These are phyloP conservation scores for Crithidia sp. DNA, from an alignment of 208 protist genomes.

Conservation along the genomic window DNA sequence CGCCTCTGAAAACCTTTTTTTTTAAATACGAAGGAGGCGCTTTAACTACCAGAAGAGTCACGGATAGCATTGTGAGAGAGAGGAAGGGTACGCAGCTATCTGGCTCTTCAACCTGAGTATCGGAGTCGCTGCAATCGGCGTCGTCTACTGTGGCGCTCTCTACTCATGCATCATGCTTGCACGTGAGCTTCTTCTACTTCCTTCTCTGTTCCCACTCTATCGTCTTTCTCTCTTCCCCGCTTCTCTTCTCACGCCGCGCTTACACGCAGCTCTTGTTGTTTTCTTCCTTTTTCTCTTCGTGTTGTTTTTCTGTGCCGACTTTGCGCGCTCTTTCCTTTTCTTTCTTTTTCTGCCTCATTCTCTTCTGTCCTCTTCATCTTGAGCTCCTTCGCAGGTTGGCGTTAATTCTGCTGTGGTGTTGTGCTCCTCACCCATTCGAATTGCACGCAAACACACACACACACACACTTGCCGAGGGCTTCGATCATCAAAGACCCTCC, in stretches of 20 bases:
- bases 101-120: no score
- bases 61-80: no score
- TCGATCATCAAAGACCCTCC: no score
- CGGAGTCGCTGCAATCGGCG: no score
- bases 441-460: background rate
- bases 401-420: conserved; percentile 6
- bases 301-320: conserved; percentile 3
- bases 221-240: background rate
- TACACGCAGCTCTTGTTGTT: background rate
- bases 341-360: conserved; percentile 5
- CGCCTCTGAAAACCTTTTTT: no score
- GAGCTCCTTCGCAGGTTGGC: background rate
- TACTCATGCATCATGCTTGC: no score
- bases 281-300: background rate
- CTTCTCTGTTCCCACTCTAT: background rate
- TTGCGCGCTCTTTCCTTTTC: background rate
- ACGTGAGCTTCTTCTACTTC: conserved; percentile 2
- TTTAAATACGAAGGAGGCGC: no score
- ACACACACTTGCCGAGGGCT: no score
- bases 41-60: no score
- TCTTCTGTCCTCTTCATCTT: conserved; percentile 11
- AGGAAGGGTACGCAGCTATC: no score
- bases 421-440: conserved; percentile 1
- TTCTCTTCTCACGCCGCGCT: background rate
- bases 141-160: no score